Conservation (phyloP, 441 rosid genomes). For the Isatis lusitanica region DNA sequence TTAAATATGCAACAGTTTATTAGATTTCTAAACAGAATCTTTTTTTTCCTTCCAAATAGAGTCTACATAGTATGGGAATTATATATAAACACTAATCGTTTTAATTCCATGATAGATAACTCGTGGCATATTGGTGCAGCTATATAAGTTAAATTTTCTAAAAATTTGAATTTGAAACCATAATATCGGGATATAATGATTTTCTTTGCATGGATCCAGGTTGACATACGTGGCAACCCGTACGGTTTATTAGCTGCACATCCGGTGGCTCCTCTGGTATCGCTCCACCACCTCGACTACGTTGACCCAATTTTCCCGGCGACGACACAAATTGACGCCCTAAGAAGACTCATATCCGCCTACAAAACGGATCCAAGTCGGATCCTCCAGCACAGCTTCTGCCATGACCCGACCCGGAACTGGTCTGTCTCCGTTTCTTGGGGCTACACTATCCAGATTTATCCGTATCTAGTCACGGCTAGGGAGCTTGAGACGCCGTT, state of each 20-base stretch:
- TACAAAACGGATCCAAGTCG: slow-evolving; percentile 63
- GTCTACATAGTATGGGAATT: background rate
- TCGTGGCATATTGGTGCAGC: background rate
- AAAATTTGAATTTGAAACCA: background rate
- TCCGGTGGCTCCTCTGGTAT: slow-evolving; percentile 73
- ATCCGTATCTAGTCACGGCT: slow-evolving; percentile 50
- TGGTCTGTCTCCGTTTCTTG: slow-evolving; percentile 81
- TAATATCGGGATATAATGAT: background rate
- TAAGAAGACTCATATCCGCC: slow-evolving; percentile 46
- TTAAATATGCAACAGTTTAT: background rate
- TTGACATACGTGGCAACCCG: slow-evolving; percentile 74
- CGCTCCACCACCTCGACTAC: slow-evolving; percentile 81
- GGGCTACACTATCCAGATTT: slow-evolving; percentile 76
- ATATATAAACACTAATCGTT: background rate
- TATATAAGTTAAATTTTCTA: background rate
- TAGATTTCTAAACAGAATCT: background rate
- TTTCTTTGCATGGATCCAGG: slow-evolving; percentile 37
- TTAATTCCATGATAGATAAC: background rate
- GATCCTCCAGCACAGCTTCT: slow-evolving; percentile 67
- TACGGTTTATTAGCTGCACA: slow-evolving; percentile 80
- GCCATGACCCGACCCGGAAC: slow-evolving; percentile 57
- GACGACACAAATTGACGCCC: slow-evolving; percentile 46
- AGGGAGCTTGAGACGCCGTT: slow-evolving; percentile 57
- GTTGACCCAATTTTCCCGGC: slow-evolving; percentile 60
- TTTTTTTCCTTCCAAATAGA: too few relatives aligned